A percentile compares a stretch with the other conserved stretches of the same genome.
These are phyloP conservation scores for Colletotrichum tofieldiae DNA, from an alignment of 2,329 filamentous ascomycete genomes.

Conservation along the genomic window DNA sequence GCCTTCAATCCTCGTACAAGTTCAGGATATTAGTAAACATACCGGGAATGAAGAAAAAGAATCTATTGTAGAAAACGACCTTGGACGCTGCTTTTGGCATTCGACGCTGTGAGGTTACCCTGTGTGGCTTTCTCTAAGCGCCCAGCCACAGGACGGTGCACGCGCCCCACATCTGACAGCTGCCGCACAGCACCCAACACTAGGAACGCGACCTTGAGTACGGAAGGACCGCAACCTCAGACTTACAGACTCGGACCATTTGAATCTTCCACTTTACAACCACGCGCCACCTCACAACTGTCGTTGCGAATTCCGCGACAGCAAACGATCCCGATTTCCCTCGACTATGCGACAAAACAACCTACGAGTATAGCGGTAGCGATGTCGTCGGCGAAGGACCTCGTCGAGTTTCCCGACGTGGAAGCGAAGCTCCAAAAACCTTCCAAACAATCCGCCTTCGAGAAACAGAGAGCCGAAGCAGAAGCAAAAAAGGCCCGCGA, in stretches of 20 bases:
- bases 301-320: neutral
- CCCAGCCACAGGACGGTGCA: neutral
- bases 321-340: too few species aligned
- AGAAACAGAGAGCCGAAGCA: conserved; percentile 89
- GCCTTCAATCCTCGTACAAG: neutral
- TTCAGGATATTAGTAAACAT: neutral
- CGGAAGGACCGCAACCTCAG: neutral
- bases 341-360: conserved; percentile 26
- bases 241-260: neutral
- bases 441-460: conserved; percentile 88
- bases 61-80: neutral
- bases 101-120: neutral
- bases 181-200: neutral
- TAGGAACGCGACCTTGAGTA: neutral
- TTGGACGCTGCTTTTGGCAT: neutral
- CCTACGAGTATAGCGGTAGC: conserved; percentile 33
- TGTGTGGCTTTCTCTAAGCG: neutral
- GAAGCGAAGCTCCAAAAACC: conserved; percentile 85
- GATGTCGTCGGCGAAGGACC: conserved; percentile 66
- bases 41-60: neutral
- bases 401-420: conserved; percentile 77
- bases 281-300: neutral
- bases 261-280: neutral
- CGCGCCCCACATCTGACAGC: neutral
- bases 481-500: conserved; percentile 90